These are phyloP conservation scores for Colletotrichum truncatum DNA, from an alignment of 2,329 filamentous ascomycete species.

Conservation along the genomic window DNA sequence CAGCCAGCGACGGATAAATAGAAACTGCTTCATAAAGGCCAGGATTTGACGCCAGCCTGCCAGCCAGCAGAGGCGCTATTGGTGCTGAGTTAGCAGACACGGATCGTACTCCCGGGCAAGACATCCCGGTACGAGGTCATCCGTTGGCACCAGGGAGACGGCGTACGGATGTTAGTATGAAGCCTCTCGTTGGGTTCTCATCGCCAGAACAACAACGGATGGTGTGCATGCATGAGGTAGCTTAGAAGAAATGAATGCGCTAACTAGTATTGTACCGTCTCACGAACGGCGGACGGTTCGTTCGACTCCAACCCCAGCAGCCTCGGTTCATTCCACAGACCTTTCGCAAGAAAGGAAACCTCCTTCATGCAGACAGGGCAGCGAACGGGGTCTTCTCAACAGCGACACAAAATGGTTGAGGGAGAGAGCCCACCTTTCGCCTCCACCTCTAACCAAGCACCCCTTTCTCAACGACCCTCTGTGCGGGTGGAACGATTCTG, in stretches of 20 bases:
- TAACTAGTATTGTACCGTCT: too few species aligned
- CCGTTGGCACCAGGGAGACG: background rate
- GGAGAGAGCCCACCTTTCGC: too few species aligned
- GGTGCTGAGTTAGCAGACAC: background rate
- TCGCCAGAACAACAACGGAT: background rate
- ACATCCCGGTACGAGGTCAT: background rate
- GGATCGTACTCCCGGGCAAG: background rate
- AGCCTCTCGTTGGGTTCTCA: background rate
- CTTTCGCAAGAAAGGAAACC: background rate
- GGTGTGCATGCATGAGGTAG: too few species aligned
- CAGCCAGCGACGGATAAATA: constrained; percentile 1
- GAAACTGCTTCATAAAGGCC: background rate
- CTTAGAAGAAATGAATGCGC: too few species aligned
- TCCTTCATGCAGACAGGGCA: too few species aligned
- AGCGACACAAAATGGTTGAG: constrained; percentile 17
- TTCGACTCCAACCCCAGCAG: too few species aligned
- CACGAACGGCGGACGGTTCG: too few species aligned
- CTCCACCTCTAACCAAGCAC: too few species aligned
- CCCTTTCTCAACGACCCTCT: constrained; percentile 11
- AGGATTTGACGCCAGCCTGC: background rate
- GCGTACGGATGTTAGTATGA: background rate
- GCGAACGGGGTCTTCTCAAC: constrained; percentile 2
- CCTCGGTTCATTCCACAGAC: background rate
- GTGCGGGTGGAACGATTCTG: constrained; percentile 21
- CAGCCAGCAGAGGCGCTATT: background rate